Percentiles rank a stretch among this genome's conserved stretches.
phyloP scores from a whole-genome alignment of 257 asterid genomes.

The Ajuga chamaepitys region DNA sequence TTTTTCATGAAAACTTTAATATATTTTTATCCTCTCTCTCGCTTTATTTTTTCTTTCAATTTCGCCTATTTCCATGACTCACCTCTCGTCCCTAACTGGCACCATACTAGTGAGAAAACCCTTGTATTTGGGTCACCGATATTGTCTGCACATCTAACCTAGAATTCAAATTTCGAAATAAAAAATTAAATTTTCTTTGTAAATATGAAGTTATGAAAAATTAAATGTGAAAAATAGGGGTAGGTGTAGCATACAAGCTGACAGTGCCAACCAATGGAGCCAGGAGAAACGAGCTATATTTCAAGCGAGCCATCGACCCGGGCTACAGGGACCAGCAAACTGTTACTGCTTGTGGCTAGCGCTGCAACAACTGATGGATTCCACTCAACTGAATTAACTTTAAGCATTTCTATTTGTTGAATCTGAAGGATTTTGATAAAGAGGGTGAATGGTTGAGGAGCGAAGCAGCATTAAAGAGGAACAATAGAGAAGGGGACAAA shows the following conservation, averaged over 20 bases:
- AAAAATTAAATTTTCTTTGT: neutral
- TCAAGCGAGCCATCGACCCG: conserved; percentile 84
- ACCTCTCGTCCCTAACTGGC: conserved; percentile 52
- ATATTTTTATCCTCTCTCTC: no score
- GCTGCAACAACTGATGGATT: conserved; percentile 81
- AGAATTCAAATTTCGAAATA: conserved; percentile 9
- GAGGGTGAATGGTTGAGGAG: neutral
- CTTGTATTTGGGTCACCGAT: conserved; percentile 77
- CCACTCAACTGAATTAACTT: conserved; percentile 76
- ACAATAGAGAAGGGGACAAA: neutral
- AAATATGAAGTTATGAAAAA: neutral
- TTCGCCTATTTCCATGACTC: no score
- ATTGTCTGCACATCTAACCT: conserved; percentile 52
- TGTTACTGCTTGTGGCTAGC: conserved; percentile 85
- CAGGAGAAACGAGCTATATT: conserved; percentile 99
- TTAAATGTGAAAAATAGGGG: neutral
- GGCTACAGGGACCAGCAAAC: conserved; percentile 91
- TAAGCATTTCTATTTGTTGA: conserved; percentile 29
- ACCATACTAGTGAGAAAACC: conserved; percentile 88
- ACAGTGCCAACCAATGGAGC: conserved; percentile 99
- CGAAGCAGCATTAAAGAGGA: conserved; percentile 14
- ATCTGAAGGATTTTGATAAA: conserved; percentile 3
- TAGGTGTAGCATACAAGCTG: conserved; percentile 56
- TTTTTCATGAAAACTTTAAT: no score
- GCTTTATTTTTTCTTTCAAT: no score